Conservation (phyloP, 2,329 filamentous ascomycete genomes). For the Beauveria pseudobassiana region DNA sequence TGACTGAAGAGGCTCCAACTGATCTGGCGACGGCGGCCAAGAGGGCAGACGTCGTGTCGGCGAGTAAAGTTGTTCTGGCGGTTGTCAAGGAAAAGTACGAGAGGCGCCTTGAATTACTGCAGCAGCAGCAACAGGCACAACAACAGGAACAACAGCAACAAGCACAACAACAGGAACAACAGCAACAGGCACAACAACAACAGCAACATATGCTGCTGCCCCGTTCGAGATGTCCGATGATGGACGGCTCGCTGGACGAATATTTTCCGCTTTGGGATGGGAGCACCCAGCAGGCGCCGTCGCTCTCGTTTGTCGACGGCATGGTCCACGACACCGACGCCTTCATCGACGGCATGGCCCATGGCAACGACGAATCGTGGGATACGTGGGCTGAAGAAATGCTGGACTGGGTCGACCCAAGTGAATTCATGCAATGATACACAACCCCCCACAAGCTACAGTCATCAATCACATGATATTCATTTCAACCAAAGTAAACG, state of each 20-base stretch:
- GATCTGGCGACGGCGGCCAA: slow-evolving; percentile 20
- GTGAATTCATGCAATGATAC: neutral
- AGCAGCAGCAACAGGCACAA: slow-evolving; percentile 14
- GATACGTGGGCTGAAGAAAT: neutral
- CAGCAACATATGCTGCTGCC: slow-evolving; percentile 1
- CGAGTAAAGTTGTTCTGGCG: slow-evolving; percentile 37
- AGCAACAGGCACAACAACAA: neutral
- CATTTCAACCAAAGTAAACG: neutral
- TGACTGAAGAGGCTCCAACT: slow-evolving; percentile 19
- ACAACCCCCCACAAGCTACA: too few relatives aligned
- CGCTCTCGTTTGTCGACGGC: neutral
- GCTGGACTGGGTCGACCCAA: neutral
- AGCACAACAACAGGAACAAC: slow-evolving; percentile 5
- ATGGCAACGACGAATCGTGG: neutral
- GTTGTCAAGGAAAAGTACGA: slow-evolving; percentile 40
- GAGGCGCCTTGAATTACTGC: slow-evolving; percentile 29
- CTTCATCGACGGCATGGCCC: too few relatives aligned
- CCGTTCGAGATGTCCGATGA: slow-evolving; percentile 38
- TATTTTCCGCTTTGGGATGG: slow-evolving; percentile 40
- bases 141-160: slow-evolving; percentile 19
- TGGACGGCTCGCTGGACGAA: slow-evolving; percentile 41
- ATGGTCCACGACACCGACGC: neutral
- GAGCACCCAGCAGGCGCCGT: slow-evolving; percentile 16
- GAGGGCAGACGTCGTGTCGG: slow-evolving; percentile 33
- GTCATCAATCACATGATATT: neutral